Conservation (phyloP, 202 grass and related monocot genomes). For the Zizania palustris region DNA sequence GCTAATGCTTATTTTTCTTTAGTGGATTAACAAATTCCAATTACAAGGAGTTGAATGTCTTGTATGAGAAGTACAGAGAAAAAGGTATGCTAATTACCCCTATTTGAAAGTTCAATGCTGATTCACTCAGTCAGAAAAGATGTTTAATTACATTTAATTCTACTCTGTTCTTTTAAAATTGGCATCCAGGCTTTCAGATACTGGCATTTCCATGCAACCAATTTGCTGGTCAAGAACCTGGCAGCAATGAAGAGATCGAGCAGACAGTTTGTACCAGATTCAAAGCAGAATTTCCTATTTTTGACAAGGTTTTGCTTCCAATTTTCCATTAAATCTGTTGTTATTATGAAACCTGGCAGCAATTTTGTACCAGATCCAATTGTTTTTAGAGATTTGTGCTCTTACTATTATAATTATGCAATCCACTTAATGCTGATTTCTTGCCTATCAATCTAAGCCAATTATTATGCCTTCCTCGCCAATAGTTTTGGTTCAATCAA, state of each 20-base stretch:
- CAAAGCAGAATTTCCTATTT: slow-evolving; percentile 74
- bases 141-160: background rate
- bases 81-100: slow-evolving; percentile 37
- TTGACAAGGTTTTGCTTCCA: slow-evolving; percentile 54
- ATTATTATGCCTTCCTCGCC: background rate
- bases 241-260: slow-evolving; percentile 62
- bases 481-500: background rate
- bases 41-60: slow-evolving; percentile 67
- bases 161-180: background rate
- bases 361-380: too few species aligned
- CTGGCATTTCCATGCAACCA: slow-evolving; percentile 79
- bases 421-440: background rate
- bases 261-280: slow-evolving; percentile 65
- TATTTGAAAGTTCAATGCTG: background rate
- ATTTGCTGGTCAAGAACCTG: slow-evolving; percentile 66
- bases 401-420: background rate
- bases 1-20: slow-evolving; percentile 23
- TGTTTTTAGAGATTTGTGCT: background rate
- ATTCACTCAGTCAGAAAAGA: background rate
- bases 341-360: background rate
- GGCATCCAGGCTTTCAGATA: slow-evolving; percentile 58
- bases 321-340: background rate
- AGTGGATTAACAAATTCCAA: slow-evolving; percentile 66
- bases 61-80: slow-evolving; percentile 65
- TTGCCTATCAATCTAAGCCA: background rate